Evolutionary conservation across 2,329 filamentous ascomycete genomes (phyloP), one percentile per base, ranked within the genome.

Genomic region (Clonostachys byssicola): DNA sequence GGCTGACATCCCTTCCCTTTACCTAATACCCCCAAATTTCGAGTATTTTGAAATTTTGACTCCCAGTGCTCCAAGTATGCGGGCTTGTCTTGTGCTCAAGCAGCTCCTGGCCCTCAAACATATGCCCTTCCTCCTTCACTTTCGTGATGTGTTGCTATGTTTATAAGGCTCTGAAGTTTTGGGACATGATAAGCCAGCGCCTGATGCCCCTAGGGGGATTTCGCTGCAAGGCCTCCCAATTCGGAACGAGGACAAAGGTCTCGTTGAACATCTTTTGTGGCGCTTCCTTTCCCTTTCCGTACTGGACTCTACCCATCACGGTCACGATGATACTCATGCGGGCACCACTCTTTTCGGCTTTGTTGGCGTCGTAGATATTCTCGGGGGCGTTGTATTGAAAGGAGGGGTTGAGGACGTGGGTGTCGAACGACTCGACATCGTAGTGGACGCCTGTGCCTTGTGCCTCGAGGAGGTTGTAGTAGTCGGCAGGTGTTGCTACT

Each of bases 211-310:
- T 75, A 3, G 75, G 64, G 35, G 78, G 74, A 52, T 80, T 81
- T 47, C 69, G 68, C 5, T 68, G 71, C 54, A 77, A 71, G 1
- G 74, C 67, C 53, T 84, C 79, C 79, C 82, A 78, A 66, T 89
- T 89, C 8, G 91, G 89, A 36, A 92, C 87, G 47, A 96, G 72
- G 20, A 95, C 79, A 61, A 95, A 86, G 1, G 79, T 85, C 64
- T 96, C 91, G 58, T 83, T 86, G 63, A 95, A 95, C 35, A 81
- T 82, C 54, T 82, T 81, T 63, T 81, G 77, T 13, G 78, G 78
- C 13, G 80, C 78, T 33, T 85, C 80, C 54, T 76, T 76, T 49
- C 74, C 77, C 49, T 81, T 78, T 43, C 84, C 84, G 59, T 88
- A 86, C 53, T 82, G 78, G 36, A 95, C 82, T 51, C 74, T 80